These are phyloP conservation scores for Leccinum fallax DNA, from an alignment of 1,284 basidiomycete species.

Conservation along the genomic window DNA sequence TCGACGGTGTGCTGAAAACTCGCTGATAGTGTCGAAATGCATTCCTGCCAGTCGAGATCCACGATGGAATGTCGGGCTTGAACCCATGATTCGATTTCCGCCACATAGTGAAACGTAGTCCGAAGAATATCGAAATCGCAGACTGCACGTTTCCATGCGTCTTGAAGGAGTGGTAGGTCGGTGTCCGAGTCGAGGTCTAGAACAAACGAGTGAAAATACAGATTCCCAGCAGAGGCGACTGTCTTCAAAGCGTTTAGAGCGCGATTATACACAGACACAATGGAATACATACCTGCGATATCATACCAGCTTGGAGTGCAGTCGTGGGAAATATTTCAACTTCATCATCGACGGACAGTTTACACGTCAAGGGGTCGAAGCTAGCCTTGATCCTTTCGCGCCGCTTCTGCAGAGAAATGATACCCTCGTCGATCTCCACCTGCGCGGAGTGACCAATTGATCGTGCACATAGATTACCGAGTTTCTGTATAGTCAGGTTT, in stretches of 20 bases:
- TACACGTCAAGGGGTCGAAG: constrained; percentile 18
- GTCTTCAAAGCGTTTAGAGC: constrained; percentile 38
- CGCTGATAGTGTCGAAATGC: constrained; percentile 6
- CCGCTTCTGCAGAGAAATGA: constrained; percentile 10
- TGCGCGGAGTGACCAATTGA: neutral
- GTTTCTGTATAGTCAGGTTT: constrained; percentile 12
- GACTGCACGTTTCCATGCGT: constrained; percentile 41
- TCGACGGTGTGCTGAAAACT: constrained; percentile 19
- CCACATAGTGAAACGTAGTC: constrained; percentile 50
- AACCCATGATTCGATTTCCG: constrained; percentile 42
- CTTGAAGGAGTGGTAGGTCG: constrained; percentile 35
- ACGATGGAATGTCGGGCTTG: constrained; percentile 45
- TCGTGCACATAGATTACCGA: constrained; percentile 3
- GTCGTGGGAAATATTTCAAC: constrained; percentile 45
- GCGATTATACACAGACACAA: neutral
- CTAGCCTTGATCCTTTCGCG: constrained; percentile 15
- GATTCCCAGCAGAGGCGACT: constrained; percentile 43
- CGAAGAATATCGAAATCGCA: constrained; percentile 43
- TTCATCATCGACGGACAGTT: constrained; percentile 34
- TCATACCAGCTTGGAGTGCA: constrained; percentile 50
- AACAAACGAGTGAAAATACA: constrained; percentile 52
- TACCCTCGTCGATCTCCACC: constrained; percentile 6
- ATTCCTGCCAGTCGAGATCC: constrained; percentile 40
- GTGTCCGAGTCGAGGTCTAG: constrained; percentile 36
- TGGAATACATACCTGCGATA: constrained; percentile 45